Evolutionary conservation across 805 yeast genomes (phyloP), one percentile per base, ranked within the genome.

Genomic region (Ogataea chonburiensis): DNA sequence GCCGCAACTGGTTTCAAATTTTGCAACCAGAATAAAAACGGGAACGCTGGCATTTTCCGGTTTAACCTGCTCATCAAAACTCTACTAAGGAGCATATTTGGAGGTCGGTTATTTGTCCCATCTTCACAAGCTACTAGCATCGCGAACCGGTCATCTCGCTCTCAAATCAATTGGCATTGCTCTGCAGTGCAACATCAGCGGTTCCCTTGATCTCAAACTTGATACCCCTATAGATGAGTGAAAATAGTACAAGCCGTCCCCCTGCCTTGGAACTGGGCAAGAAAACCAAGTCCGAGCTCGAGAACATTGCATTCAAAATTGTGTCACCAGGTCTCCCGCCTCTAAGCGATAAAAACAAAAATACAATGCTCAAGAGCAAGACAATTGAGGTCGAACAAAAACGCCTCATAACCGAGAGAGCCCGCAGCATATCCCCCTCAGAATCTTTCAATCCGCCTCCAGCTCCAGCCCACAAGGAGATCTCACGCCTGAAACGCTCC

Each of bases 251-350:
- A 3, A 17, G 23, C 15, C 31, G 41, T 24, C 53, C 51, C 11
- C 37, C 49, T 1, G 25, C 34, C 2, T 34, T 49, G 25, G 49
- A 45, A 14, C 20, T 47, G 10, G 42, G 47, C 19, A 32, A 31
- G 17, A 16, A 29, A 10, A 9, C 32, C 17, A 31, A 28, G 17
- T 12, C 34, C 6, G 47, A 32, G 24, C 33, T 37, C 10, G 43
- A 40, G 22, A 34, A 31, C 12, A 31, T 27, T 8, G 47, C 50
- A 2, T 42, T 41, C 37, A 37, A 45, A 13, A 46, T 50, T 5
- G 47, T 50, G 3, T 50, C 55, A 6, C 56, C 57, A 5, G 53
- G 54, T 2, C 34, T 52, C 17, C 55, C 53, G 3, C 50, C 52
- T 5, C 31, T 52, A 24, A 46, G 49, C 40, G 45, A 46, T 7